Percentiles rank a stretch among this genome's conserved stretches.
phyloP scores from a whole-genome alignment of 768 basidiomycete genomes.

The Paxillus involutus region DNA sequence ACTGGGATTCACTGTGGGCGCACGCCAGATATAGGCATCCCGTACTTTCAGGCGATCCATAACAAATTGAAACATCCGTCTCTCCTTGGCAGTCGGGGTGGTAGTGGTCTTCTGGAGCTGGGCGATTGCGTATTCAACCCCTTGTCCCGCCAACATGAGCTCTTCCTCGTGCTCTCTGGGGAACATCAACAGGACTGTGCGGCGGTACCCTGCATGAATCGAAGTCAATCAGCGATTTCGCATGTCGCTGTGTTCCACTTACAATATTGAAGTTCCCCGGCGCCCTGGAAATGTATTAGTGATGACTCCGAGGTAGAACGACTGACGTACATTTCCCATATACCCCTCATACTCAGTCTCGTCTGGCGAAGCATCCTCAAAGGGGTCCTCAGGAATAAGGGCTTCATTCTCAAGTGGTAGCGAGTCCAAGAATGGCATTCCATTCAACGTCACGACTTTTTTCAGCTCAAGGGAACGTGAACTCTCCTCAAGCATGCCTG shows the following conservation, averaged over 20 bases:
- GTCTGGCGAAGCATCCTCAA: not conserved
- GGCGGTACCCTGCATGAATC: too few species aligned
- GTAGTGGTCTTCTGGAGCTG: not conserved
- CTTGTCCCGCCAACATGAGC: not conserved
- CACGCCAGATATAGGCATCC: not conserved
- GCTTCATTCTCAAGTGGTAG: not conserved
- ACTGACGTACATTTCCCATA: not conserved
- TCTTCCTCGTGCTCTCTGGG: too few species aligned
- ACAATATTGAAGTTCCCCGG: not conserved
- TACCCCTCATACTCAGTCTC: not conserved
- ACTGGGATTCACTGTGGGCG: not conserved
- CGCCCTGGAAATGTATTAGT: not conserved
- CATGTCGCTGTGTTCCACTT: not conserved
- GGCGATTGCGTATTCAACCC: not conserved
- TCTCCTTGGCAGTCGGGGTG: not conserved
- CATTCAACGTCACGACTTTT: not conserved
- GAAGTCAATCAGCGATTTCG: not conserved
- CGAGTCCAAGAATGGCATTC: not conserved
- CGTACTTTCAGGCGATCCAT: not conserved
- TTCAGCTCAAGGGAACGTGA: not conserved
- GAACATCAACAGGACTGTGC: too few species aligned
- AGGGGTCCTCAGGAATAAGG: not conserved
- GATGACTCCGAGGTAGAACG: not conserved
- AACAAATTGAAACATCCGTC: not conserved
- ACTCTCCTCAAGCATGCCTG: not conserved